Conservation (phyloP, 2,329 filamentous ascomycete genomes). For the Colletotrichum phormii region DNA sequence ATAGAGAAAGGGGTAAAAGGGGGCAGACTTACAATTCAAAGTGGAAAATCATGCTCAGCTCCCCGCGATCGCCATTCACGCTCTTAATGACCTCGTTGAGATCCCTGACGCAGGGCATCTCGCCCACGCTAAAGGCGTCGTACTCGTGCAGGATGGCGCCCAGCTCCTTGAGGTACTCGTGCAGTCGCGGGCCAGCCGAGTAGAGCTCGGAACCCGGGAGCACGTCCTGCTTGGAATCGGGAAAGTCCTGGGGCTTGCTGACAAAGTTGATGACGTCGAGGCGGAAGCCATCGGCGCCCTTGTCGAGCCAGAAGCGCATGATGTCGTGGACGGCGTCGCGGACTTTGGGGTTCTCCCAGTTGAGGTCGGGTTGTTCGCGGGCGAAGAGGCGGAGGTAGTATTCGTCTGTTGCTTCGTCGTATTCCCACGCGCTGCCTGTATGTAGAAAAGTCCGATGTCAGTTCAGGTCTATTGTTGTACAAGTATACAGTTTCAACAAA, state of each 20-base stretch:
- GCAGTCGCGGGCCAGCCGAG: conserved; percentile 63
- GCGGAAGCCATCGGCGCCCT: conserved; percentile 74
- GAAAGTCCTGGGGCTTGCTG: conserved; percentile 69
- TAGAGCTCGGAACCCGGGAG: conserved; percentile 55
- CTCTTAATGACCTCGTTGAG: conserved; percentile 56
- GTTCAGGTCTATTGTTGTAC: fast-evolving
- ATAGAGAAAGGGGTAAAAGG: not conserved
- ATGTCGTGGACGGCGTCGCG: conserved; percentile 74
- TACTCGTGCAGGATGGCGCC: conserved; percentile 57
- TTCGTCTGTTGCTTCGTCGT: conserved; percentile 59
- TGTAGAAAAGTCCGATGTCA: not conserved
- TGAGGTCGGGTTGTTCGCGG: conserved; percentile 79
- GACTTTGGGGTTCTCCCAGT: conserved; percentile 78
- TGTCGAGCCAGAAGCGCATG: conserved; percentile 80
- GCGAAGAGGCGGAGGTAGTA: conserved; percentile 77
- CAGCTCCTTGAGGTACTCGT: conserved; percentile 60
- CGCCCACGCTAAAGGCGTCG: conserved; percentile 63
- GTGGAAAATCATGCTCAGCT: conserved; percentile 80
- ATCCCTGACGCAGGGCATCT: conserved; percentile 60
- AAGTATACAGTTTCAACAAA: too few species aligned
- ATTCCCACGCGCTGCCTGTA: conserved; percentile 59
- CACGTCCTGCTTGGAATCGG: conserved; percentile 55
- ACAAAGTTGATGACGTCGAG: conserved; percentile 77
- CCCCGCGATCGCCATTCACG: conserved; percentile 66
- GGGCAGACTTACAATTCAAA: conserved; percentile 67